Evolutionary conservation across 75 land plant species (phyloP).

Genomic region (Isoetes taiwanensis): DNA sequence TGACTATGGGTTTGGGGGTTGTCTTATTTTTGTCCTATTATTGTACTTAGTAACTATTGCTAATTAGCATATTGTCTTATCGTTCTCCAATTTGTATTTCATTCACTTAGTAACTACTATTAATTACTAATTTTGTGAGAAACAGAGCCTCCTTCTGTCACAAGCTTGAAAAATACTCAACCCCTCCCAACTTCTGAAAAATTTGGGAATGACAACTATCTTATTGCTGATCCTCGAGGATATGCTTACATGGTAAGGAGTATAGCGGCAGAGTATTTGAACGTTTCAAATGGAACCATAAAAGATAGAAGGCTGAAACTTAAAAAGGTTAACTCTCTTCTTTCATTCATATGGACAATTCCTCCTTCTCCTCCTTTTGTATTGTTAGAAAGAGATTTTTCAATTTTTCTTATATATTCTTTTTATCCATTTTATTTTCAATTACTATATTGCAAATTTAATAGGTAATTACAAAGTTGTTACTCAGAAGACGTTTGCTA

Average conservation of each 20-base stretch:
- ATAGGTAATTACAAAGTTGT: background rate
- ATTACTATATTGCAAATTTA: too few species aligned
- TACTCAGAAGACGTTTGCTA: background rate
- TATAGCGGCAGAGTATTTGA: background rate
- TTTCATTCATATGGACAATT: too few species aligned
- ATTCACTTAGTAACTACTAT: too few species aligned
- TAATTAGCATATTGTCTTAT: too few species aligned
- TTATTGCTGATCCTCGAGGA: background rate
- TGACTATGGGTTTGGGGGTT: background rate
- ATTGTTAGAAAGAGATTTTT: too few species aligned
- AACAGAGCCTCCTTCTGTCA: background rate
- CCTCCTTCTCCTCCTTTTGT: too few species aligned
- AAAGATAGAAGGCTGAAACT: background rate
- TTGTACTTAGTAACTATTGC: background rate
- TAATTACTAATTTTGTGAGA: too few species aligned
- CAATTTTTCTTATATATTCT: too few species aligned
- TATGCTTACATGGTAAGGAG: background rate
- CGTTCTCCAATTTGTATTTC: too few species aligned
- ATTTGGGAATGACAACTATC: background rate
- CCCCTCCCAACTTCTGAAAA: background rate
- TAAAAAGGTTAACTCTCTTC: too few species aligned
- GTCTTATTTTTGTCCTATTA: background rate
- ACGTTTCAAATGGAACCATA: background rate
- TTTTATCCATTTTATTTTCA: too few species aligned
- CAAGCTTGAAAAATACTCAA: too few species aligned